These are phyloP conservation scores for Penicillium salamii DNA, from an alignment of 495 filamentous ascomycete genomes.

Conservation along the genomic window DNA sequence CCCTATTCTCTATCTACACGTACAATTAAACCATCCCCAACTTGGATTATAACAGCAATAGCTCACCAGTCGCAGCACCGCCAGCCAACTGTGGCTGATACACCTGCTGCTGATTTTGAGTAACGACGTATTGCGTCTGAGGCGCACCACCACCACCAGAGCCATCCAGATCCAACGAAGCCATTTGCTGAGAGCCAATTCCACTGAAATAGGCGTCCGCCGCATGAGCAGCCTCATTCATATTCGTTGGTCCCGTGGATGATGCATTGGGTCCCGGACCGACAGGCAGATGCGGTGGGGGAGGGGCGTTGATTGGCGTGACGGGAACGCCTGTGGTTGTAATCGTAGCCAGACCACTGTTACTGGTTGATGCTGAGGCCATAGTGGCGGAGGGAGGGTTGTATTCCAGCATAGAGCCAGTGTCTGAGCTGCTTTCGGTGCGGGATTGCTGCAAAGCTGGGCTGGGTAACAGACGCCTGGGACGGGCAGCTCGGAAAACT, in stretches of 20 bases:
- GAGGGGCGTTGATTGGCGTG: conserved; percentile 18
- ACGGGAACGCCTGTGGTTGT: conserved; percentile 23
- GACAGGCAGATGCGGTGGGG: conserved; percentile 18
- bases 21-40: conserved; percentile 11
- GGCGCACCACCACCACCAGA: conserved; percentile 34
- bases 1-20: conserved; percentile 23
- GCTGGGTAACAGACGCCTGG: conserved; percentile 70
- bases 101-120: conserved; percentile 51
- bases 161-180: conserved; percentile 57
- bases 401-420: conserved; percentile 28
- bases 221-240: conserved; percentile 63
- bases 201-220: conserved; percentile 84
- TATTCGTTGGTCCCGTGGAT: conserved; percentile 15
- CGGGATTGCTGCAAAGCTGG: conserved; percentile 77
- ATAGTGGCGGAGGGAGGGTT: conserved; percentile 21
- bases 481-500: conserved; percentile 89
- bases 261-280: conserved; percentile 18
- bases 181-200: conserved; percentile 68
- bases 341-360: conserved; percentile 25
- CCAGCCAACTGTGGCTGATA: conserved; percentile 51
- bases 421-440: conserved; percentile 45
- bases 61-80: conserved; percentile 48
- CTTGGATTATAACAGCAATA: conserved; percentile 40
- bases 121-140: conserved; percentile 52
- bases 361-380: conserved; percentile 23